phyloP scores from a whole-genome alignment of 2,329 filamentous ascomycete species.

The Colletotrichum magnum region DNA sequence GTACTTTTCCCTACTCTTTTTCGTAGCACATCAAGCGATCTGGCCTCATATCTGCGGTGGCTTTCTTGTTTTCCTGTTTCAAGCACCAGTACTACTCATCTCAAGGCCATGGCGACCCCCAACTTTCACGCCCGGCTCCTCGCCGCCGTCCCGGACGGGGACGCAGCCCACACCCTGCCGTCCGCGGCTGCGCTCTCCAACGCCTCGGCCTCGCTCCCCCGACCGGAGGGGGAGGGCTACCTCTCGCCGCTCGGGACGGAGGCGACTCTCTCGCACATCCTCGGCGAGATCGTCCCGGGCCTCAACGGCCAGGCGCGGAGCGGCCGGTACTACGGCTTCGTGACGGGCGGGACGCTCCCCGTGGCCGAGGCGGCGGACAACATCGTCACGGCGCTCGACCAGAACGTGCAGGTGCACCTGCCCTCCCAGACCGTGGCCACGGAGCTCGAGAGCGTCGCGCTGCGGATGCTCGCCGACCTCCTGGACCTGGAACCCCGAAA shows the following conservation, averaged over 20 bases:
- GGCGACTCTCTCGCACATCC: constrained; percentile 59
- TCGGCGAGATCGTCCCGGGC: constrained; percentile 65
- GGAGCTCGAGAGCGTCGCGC: constrained; percentile 79
- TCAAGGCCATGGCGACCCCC: constrained; percentile 12
- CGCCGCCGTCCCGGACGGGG: constrained; percentile 18
- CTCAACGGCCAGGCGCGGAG: constrained; percentile 77
- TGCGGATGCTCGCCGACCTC: constrained; percentile 76
- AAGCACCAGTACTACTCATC: background rate
- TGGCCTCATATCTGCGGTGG: too few species aligned
- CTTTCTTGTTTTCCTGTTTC: too few species aligned
- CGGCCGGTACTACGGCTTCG: constrained; percentile 87
- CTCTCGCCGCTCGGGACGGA: constrained; percentile 50
- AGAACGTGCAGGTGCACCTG: constrained; percentile 88
- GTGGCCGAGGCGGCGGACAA: constrained; percentile 87
- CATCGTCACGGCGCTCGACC: constrained; percentile 84
- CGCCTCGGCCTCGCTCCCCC: constrained; percentile 58
- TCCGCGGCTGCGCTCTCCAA: constrained; percentile 48
- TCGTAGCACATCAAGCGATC: too few species aligned
- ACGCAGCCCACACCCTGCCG: constrained; percentile 56
- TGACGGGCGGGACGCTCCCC: constrained; percentile 85
- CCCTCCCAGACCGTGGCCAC: constrained; percentile 82
- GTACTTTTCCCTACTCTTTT: too few species aligned
- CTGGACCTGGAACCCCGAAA: constrained; percentile 63
- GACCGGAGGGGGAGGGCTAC: constrained; percentile 46
- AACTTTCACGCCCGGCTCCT: constrained; percentile 36